These are phyloP conservation scores for Saxophila tyrrhenica DNA, from an alignment of 495 filamentous ascomycete species.

Conservation along the genomic window DNA sequence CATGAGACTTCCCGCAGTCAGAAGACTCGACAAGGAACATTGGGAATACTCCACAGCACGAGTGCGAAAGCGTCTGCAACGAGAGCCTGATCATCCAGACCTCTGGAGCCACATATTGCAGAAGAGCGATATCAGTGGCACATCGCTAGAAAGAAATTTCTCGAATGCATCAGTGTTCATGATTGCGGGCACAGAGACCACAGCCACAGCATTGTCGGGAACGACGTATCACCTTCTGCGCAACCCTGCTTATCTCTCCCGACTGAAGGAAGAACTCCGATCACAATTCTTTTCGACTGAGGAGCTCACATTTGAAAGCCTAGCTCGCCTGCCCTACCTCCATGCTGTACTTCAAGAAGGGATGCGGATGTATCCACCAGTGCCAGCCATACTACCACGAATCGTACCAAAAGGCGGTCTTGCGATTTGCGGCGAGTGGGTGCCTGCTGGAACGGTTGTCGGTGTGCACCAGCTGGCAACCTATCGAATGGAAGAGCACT, in stretches of 20 bases:
- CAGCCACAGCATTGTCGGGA: slow-evolving; percentile 17
- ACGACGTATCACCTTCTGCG: slow-evolving; percentile 16
- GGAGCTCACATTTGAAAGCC: slow-evolving; percentile 12
- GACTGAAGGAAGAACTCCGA: slow-evolving; percentile 14
- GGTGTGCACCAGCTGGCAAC: slow-evolving; percentile 13
- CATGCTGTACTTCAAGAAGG: slow-evolving; percentile 18
- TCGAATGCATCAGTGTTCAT: slow-evolving; percentile 11
- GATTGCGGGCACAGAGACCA: slow-evolving; percentile 21
- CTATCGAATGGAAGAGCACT: slow-evolving; percentile 10
- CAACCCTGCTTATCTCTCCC: slow-evolving; percentile 6
- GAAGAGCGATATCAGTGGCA: neutral
- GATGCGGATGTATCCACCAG: slow-evolving; percentile 19
- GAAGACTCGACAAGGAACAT: neutral
- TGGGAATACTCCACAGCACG: slow-evolving; percentile 5
- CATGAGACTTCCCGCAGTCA: neutral
- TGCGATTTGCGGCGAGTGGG: slow-evolving; percentile 9
- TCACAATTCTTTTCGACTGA: slow-evolving; percentile 1
- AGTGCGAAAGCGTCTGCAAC: slow-evolving; percentile 7
- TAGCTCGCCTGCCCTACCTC: slow-evolving; percentile 18
- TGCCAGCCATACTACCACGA: slow-evolving; percentile 8
- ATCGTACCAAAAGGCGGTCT: slow-evolving; percentile 4
- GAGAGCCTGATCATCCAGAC: slow-evolving; percentile 6
- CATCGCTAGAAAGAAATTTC: slow-evolving; percentile 7
- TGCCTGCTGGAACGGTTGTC: slow-evolving; percentile 14
- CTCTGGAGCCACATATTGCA: slow-evolving; percentile 17